Conservation (phyloP, 2,329 filamentous ascomycete species). For the Dryadomyces sulphureus region DNA sequence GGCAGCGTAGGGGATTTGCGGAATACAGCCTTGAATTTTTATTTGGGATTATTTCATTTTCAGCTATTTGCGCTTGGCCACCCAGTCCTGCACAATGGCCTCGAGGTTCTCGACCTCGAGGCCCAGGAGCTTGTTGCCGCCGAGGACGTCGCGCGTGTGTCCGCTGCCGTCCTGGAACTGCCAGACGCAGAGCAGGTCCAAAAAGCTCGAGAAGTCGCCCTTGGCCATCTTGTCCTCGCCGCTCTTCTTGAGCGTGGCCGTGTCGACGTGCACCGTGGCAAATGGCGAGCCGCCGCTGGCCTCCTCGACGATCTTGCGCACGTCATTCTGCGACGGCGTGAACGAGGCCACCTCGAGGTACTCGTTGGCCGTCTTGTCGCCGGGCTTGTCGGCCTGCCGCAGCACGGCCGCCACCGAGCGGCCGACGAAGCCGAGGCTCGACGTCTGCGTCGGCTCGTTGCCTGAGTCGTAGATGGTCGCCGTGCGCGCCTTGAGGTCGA, state of each 20-base stretch:
- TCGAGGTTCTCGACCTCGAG: constrained; percentile 11
- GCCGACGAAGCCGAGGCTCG: constrained; percentile 15
- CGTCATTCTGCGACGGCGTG: constrained; percentile 40
- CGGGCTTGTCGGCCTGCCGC: constrained; percentile 12
- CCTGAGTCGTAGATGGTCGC: constrained; percentile 17
- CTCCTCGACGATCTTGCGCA: constrained; percentile 37
- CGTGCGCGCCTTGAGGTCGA: constrained; percentile 30
- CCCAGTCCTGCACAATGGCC: constrained; percentile 7
- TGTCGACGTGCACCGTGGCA: constrained; percentile 24
- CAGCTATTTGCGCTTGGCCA: background rate
- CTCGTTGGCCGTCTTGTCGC: constrained; percentile 23
- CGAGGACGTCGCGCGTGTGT: constrained; percentile 11
- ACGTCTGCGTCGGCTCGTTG: constrained; percentile 12
- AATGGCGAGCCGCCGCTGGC: constrained; percentile 29
- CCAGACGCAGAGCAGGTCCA: constrained; percentile 15
- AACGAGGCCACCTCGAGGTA: constrained; percentile 42
- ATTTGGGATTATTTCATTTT: background rate
- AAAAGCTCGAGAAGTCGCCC: constrained; percentile 22
- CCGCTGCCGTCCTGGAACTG: constrained; percentile 22
- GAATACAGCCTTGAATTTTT: too few species aligned
- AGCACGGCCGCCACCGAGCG: constrained; percentile 15
- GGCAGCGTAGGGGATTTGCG: constrained; percentile 7
- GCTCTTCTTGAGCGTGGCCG: constrained; percentile 20
- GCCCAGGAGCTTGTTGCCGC: constrained; percentile 15
- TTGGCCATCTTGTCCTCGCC: constrained; percentile 25